phyloP scores from a whole-genome alignment of 768 basidiomycete species.

The Panaeolus papilionaceus region DNA sequence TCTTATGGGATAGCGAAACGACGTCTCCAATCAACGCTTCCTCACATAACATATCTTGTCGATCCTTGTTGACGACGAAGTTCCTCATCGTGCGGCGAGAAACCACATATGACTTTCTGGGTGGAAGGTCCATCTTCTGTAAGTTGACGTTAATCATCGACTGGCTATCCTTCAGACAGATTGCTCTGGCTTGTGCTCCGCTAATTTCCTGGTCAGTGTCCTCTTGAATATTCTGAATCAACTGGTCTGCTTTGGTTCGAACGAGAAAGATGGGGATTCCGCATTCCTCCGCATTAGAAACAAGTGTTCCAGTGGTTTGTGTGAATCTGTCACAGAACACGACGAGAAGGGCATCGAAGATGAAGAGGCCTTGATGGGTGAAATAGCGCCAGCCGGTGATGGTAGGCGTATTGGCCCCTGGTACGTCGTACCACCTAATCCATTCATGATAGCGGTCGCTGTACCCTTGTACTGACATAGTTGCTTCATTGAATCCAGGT shows the following conservation, averaged over 20 bases:
- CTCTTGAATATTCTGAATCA: not conserved
- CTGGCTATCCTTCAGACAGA: not conserved
- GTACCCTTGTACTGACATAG: conserved; percentile 28
- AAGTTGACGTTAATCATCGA: not conserved
- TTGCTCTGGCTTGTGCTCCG: not conserved
- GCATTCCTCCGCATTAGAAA: conserved; percentile 34
- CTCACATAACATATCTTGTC: not conserved
- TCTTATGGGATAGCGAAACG: not conserved
- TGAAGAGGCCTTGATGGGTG: conserved; percentile 42
- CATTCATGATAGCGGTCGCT: conserved; percentile 27
- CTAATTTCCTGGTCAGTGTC: not conserved
- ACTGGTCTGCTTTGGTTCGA: conserved; percentile 40
- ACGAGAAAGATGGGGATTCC: conserved; percentile 41
- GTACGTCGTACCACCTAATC: conserved; percentile 41
- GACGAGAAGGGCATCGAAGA: conserved; percentile 41
- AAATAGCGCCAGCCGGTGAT: conserved; percentile 42
- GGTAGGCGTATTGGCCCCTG: conserved; percentile 39
- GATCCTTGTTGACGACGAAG: not conserved
- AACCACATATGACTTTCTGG: not conserved
- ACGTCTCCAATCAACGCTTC: not conserved
- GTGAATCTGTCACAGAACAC: conserved; percentile 41
- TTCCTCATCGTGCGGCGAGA: not conserved
- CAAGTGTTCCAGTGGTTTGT: conserved; percentile 39
- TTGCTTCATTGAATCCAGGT: conserved; percentile 26
- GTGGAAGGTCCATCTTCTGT: not conserved